A percentile compares a stretch with the other conserved stretches of the same genome.
phyloP scores from a whole-genome alignment of 2,329 filamentous ascomycete genomes.

The Diplocarpon rosae region DNA sequence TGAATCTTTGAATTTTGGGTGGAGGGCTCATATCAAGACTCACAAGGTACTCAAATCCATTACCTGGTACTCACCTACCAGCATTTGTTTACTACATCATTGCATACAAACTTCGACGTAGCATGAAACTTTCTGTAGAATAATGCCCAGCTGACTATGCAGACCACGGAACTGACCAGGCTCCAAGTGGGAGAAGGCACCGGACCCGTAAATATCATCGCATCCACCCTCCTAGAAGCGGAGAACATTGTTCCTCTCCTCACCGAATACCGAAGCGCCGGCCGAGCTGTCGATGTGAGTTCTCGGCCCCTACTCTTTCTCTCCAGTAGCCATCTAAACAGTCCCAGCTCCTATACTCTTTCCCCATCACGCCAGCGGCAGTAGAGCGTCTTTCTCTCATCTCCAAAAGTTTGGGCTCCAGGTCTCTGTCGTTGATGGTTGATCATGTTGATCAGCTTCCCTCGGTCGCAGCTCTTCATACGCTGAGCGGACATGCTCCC shows the following conservation, averaged over 20 bases:
- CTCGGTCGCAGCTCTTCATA: conserved; percentile 34
- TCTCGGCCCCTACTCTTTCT: not conserved
- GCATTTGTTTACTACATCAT: not conserved
- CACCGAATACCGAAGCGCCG: conserved; percentile 41
- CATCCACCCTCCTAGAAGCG: conserved; percentile 64
- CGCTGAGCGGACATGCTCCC: conserved; percentile 35
- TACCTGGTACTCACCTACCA: not conserved
- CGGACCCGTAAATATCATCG: conserved; percentile 46
- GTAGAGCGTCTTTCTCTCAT: conserved; percentile 49
- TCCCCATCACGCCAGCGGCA: conserved; percentile 53
- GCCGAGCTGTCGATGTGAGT: conserved; percentile 47
- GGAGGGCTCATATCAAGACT: conserved; percentile 72
- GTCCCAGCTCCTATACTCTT: conserved; percentile 41
- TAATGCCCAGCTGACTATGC: conserved; percentile 6
- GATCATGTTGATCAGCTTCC: conserved; percentile 55
- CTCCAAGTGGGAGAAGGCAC: conserved; percentile 53
- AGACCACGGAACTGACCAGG: conserved; percentile 52
- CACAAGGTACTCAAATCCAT: conserved; percentile 51
- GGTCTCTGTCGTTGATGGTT: conserved; percentile 52
- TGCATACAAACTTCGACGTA: not conserved
- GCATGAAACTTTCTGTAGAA: too few species aligned
- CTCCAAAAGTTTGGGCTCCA: conserved; percentile 42
- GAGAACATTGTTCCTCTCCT: conserved; percentile 55
- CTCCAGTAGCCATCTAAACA: conserved; percentile 1
- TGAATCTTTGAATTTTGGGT: conserved; percentile 47